Conservation (phyloP, 345 rosid genomes). For the Sonneratia alba region DNA sequence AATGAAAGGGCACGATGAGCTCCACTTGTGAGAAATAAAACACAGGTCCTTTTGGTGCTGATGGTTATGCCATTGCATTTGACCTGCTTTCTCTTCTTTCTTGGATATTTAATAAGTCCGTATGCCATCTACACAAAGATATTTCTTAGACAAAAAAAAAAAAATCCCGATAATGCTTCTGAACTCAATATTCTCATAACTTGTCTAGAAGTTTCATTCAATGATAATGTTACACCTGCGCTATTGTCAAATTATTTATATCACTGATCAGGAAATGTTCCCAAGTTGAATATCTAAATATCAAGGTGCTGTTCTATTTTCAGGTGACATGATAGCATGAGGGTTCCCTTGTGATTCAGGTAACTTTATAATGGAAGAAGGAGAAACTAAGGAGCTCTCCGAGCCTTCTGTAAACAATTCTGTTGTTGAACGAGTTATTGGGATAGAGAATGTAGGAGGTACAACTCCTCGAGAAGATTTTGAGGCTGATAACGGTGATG, state of each 20-base stretch:
- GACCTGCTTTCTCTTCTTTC: too few species aligned
- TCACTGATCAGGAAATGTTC: neutral
- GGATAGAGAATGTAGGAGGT: conserved; percentile 28
- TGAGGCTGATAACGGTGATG: conserved; percentile 5
- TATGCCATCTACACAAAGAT: neutral
- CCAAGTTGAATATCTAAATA: neutral
- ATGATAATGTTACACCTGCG: too few species aligned
- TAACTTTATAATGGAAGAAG: conserved; percentile 64
- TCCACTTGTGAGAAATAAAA: too few species aligned
- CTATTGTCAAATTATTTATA: neutral
- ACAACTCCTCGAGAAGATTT: conserved; percentile 25
- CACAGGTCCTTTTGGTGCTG: too few species aligned
- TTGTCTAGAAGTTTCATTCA: neutral
- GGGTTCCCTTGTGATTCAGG: conserved; percentile 11
- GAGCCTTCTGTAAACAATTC: conserved; percentile 23
- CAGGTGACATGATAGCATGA: conserved; percentile 27
- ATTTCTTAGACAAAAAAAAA: neutral
- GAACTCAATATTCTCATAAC: neutral
- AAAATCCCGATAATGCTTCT: neutral
- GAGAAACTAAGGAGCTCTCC: conserved; percentile 39
- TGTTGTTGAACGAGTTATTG: conserved; percentile 10
- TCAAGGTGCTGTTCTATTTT: neutral
- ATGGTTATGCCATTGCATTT: too few species aligned
- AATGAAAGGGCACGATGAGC: conserved; percentile 48
- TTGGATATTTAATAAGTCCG: neutral